Evolutionary conservation across 1,139 yeast genomes (phyloP), one percentile per base, ranked within the genome.

Genomic region (Candida albicans): DNA sequence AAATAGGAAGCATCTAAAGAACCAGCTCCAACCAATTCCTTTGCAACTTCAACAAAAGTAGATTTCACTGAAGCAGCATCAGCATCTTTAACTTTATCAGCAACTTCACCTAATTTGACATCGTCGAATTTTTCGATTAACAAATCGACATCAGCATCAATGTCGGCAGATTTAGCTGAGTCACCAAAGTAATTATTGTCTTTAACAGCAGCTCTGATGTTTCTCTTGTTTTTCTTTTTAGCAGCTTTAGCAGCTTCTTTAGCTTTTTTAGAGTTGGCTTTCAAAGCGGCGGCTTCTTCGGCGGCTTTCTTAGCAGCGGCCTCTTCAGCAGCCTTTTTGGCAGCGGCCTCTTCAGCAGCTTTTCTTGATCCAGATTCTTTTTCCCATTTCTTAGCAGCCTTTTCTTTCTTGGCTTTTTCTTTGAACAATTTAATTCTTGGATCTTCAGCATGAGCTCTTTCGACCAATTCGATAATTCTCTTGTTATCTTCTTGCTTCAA

Each of bases 241-340:
- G 98, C 96, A 55, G 82, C 83, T 78, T 90, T 91, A 47, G 96
- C 96, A 59, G 96, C 96, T 76, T 93, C 98, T 77, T 91, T 95
- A 52, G 91, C 84, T 77, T 93, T 93, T 79, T 91, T 91, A 59
- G 84, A 71, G 54, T 71, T 74, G 52, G 79, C 85, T 70, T 87
- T 89, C 39, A 77, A 74, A 22, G 74, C 68, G 50, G 83, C 87
- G 43, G 82, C 95, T 44, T 79, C 89, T 66, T 84, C 95, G 46
- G 87, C 89, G 58, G 85, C 87, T 60, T 79, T 81, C 59, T 79
- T 79, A 45, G 87, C 87, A 54, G 81, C 83, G 29, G 59, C 77
- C 62, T 87, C 97, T 53, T 86, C 96, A 53, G 87, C 96, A 55
- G 88, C 95, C 69, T 83, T 84, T 58, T 84, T 87, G 59, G 81